Conservation (phyloP, 2,329 filamentous ascomycete species). For the Beauveria sp. region DNA sequence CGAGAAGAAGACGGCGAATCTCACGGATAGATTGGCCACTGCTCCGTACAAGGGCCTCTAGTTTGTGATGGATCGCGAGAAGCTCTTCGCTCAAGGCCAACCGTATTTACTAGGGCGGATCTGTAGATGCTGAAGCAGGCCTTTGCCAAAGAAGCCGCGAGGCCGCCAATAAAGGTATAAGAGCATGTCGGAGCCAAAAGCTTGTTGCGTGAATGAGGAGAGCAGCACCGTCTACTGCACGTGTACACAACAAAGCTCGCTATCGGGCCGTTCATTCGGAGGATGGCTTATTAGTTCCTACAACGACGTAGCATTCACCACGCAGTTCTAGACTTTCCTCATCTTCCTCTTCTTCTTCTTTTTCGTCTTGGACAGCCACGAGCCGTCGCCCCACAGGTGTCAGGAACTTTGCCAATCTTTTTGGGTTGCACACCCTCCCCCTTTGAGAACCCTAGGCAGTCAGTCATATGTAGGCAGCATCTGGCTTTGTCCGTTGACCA, state of each 20-base stretch:
- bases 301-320: slow-evolving; percentile 10
- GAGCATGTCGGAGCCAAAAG: background rate
- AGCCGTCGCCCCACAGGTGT: background rate
- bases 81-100: background rate
- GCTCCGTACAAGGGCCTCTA: background rate
- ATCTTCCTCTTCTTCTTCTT: background rate
- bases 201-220: background rate
- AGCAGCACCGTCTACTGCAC: background rate
- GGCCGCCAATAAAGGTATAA: background rate
- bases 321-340: background rate
- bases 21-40: background rate
- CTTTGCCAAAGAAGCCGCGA: background rate
- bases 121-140: background rate
- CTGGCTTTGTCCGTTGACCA: background rate
- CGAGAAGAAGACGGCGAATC: background rate
- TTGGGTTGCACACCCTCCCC: background rate
- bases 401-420: background rate
- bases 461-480: background rate
- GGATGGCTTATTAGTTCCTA: slow-evolving; percentile 1
- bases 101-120: background rate
- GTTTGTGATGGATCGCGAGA: background rate
- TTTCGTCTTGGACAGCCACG: background rate
- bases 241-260: background rate
- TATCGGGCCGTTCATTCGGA: slow-evolving; percentile 10
- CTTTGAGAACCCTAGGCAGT: background rate